Percentiles rank a stretch among this genome's conserved stretches.
Evolutionary conservation across 2,329 filamentous ascomycete genomes (phyloP).

Genomic region (Diplodia sapinea): DNA sequence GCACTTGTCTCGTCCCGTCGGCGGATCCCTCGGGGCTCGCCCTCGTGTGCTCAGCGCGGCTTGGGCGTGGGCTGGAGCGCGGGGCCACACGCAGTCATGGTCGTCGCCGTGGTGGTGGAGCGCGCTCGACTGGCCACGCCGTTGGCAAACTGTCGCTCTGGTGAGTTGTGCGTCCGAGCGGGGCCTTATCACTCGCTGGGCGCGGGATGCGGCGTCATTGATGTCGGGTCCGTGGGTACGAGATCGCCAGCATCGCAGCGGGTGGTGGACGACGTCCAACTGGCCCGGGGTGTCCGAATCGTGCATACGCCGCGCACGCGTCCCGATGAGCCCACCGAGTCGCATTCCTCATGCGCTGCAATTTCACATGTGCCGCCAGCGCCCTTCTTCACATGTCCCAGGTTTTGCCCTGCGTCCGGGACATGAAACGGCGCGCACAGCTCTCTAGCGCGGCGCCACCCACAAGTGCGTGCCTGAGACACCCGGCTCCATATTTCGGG

Average conservation of each 20-base stretch:
- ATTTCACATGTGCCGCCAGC: neutral
- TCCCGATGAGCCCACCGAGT: constrained; percentile 6
- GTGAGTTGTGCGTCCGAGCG: constrained; percentile 14
- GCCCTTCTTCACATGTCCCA: constrained; percentile 12
- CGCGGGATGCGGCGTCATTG: constrained; percentile 20
- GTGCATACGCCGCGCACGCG: constrained; percentile 15
- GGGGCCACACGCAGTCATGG: constrained; percentile 20
- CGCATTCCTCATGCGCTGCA: neutral
- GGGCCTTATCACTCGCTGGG: constrained; percentile 15
- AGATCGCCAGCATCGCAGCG: neutral
- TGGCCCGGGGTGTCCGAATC: neutral
- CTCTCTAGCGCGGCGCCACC: neutral
- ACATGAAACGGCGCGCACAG: constrained; percentile 14
- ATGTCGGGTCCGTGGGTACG: constrained; percentile 20
- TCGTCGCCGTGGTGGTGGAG: constrained; percentile 9
- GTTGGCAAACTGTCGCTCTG: neutral
- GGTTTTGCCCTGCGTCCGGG: neutral
- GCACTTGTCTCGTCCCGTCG: constrained; percentile 25
- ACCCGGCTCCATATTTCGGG: constrained; percentile 18
- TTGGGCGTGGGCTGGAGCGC: constrained; percentile 16
- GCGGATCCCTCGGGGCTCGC: constrained; percentile 11
- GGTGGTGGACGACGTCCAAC: neutral
- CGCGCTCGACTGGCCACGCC: constrained; percentile 1
- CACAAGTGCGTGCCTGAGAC: constrained; percentile 16
- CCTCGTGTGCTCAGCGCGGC: constrained; percentile 23